Conservation (phyloP, 2,329 filamentous ascomycete species). For the Trichoderma aggressivum region DNA sequence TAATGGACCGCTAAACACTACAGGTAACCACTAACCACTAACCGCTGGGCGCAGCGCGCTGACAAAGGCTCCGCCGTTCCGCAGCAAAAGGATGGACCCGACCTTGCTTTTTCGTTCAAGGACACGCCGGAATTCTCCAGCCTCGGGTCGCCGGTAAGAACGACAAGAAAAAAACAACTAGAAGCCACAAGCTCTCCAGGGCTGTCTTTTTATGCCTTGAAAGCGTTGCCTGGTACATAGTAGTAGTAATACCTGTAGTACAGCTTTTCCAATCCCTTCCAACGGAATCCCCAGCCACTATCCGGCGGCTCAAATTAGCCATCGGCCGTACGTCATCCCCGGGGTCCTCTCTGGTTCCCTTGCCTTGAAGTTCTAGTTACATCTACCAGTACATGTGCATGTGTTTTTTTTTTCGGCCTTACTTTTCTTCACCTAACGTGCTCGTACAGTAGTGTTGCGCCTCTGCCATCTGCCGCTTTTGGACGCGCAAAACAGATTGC, state of each 20-base stretch:
- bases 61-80: slow-evolving; percentile 17
- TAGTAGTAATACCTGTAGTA: neutral
- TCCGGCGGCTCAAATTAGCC: neutral
- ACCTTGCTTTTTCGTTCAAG: neutral
- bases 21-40: too few relatives aligned
- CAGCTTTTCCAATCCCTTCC: neutral
- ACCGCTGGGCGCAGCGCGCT: slow-evolving; percentile 12
- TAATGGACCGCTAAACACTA: too few relatives aligned
- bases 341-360: neutral
- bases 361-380: neutral
- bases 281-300: neutral
- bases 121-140: neutral
- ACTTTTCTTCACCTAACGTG: slow-evolving; percentile 1
- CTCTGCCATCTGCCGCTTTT: slow-evolving; percentile 1
- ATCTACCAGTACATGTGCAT: neutral
- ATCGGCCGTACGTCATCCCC: slow-evolving; percentile 7
- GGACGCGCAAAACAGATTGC: slow-evolving; percentile 10
- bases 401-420: slow-evolving; percentile 8
- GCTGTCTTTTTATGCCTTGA: neutral
- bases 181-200: neutral
- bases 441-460: slow-evolving; percentile 5
- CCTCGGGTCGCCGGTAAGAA: neutral
- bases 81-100: neutral
- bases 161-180: neutral
- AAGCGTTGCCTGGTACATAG: neutral